A percentile compares a stretch with the other conserved stretches of the same genome.
phyloP scores from a whole-genome alignment of 805 yeast genomes.

The Yarrowia hollandica region DNA sequence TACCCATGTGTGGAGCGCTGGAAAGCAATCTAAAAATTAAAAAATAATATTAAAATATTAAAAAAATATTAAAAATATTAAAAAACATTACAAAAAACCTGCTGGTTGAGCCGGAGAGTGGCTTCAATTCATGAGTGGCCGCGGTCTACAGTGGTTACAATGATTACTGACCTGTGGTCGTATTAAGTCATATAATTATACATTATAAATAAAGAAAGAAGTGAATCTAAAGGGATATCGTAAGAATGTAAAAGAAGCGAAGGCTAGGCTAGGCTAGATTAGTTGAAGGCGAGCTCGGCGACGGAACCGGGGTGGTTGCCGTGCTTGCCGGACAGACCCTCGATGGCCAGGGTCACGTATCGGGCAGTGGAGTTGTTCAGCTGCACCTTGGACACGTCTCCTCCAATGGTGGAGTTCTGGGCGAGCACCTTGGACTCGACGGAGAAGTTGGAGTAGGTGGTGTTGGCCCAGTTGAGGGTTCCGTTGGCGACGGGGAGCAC shows the following conservation, averaged over 20 bases:
- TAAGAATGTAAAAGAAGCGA: slow-evolving; percentile 18
- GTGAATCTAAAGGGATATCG: slow-evolving; percentile 25
- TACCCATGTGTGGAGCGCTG: too few species aligned
- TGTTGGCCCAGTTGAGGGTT: slow-evolving; percentile 6
- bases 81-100: too few species aligned
- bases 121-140: too few species aligned
- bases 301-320: slow-evolving; percentile 20
- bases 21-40: too few species aligned
- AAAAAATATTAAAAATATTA: too few species aligned
- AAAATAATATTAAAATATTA: too few species aligned
- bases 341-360: slow-evolving; percentile 21
- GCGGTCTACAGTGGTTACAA: too few species aligned
- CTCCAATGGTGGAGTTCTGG: slow-evolving; percentile 5
- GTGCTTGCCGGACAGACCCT: background rate
- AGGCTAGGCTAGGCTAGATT: background rate
- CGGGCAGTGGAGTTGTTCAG: slow-evolving; percentile 4
- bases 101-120: too few species aligned
- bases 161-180: too few species aligned
- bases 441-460: slow-evolving; percentile 17
- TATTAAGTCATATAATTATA: slow-evolving; percentile 20
- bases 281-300: slow-evolving; percentile 15
- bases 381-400: slow-evolving; percentile 5
- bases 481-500: slow-evolving; percentile 20
- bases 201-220: slow-evolving; percentile 25
- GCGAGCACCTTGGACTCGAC: background rate